phyloP scores from a whole-genome alignment of 805 yeast species.

The Pichia deserticola region DNA sequence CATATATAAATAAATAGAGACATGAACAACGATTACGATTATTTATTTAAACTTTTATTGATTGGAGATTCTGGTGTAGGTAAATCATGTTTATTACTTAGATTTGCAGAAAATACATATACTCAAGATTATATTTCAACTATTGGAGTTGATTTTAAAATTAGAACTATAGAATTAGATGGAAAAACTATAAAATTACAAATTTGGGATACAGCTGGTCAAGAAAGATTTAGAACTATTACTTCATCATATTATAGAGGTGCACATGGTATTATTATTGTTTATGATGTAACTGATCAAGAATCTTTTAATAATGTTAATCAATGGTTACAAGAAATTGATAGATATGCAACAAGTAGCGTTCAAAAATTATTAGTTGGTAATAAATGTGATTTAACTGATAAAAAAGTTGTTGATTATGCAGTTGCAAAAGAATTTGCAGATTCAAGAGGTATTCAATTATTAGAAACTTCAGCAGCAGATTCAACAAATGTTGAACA shows the following conservation, averaged over 20 bases:
- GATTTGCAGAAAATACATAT: constrained; percentile 96
- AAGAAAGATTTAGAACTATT: constrained; percentile 95
- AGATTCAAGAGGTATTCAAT: constrained; percentile 88
- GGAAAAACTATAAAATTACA: constrained; percentile 96
- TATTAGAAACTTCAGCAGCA: constrained; percentile 93
- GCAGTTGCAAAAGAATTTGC: constrained; percentile 97
- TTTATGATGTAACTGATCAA: constrained; percentile 96
- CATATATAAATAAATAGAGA: not conserved
- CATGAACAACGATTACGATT: constrained; percentile 96
- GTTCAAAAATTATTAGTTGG: constrained; percentile 95
- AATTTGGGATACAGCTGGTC: constrained; percentile 99
- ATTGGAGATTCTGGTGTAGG: constrained; percentile 99
- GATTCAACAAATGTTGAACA: constrained; percentile 96
- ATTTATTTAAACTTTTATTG: constrained; percentile 85
- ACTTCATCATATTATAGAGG: constrained; percentile 97
- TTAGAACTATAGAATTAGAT: constrained; percentile 85
- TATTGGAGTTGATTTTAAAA: constrained; percentile 93
- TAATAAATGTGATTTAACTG: constrained; percentile 89
- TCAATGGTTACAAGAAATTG: constrained; percentile 98
- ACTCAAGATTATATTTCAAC: constrained; percentile 96
- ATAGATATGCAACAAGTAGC: constrained; percentile 95
- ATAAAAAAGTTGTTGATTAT: constrained; percentile 91
- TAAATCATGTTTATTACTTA: constrained; percentile 85
- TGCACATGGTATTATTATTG: constrained; percentile 96
- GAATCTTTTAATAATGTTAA: constrained; percentile 93